A percentile compares a stretch with the other conserved stretches of the same genome.
These are phyloP conservation scores for Arthrobotrys entomopaga DNA, from an alignment of 2,329 filamentous ascomycete species.

Conservation along the genomic window DNA sequence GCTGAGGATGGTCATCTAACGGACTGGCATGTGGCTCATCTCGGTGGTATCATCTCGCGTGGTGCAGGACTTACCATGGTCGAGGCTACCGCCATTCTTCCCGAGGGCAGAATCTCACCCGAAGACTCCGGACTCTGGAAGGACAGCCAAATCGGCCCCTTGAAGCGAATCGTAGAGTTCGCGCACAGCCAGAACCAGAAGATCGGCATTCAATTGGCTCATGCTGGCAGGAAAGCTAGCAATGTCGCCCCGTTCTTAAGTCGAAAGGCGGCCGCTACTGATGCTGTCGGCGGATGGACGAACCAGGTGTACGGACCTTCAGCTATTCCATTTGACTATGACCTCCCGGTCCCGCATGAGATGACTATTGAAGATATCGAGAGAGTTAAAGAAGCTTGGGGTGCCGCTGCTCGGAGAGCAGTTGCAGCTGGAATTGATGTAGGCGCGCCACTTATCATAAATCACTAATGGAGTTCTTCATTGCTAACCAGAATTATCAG, in stretches of 20 bases:
- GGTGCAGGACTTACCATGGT: constrained; percentile 79
- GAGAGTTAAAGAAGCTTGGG: constrained; percentile 60
- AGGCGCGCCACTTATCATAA: constrained; percentile 28
- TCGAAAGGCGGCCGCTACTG: constrained; percentile 67
- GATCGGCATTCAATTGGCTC: constrained; percentile 81
- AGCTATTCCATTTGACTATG: constrained; percentile 62
- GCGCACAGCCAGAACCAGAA: constrained; percentile 80
- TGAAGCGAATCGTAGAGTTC: constrained; percentile 78
- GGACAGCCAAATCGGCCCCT: constrained; percentile 79
- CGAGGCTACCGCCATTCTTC: constrained; percentile 79
- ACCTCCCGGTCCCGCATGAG: constrained; percentile 58
- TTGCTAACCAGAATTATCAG: constrained; percentile 58
- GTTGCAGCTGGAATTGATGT: constrained; percentile 61
- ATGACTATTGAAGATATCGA: constrained; percentile 61
- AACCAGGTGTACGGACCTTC: constrained; percentile 68
- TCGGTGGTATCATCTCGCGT: constrained; percentile 79
- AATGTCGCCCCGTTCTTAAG: constrained; percentile 73
- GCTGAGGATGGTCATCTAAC: constrained; percentile 77
- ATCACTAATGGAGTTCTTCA: not conserved
- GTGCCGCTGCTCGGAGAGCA: constrained; percentile 60
- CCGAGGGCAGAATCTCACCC: constrained; percentile 84
- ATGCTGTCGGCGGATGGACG: constrained; percentile 68
- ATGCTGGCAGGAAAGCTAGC: constrained; percentile 78
- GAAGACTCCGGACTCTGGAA: constrained; percentile 84
- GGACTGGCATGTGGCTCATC: constrained; percentile 82